phyloP scores from a whole-genome alignment of 2,329 filamentous ascomycete species.

The Didymella sp. region DNA sequence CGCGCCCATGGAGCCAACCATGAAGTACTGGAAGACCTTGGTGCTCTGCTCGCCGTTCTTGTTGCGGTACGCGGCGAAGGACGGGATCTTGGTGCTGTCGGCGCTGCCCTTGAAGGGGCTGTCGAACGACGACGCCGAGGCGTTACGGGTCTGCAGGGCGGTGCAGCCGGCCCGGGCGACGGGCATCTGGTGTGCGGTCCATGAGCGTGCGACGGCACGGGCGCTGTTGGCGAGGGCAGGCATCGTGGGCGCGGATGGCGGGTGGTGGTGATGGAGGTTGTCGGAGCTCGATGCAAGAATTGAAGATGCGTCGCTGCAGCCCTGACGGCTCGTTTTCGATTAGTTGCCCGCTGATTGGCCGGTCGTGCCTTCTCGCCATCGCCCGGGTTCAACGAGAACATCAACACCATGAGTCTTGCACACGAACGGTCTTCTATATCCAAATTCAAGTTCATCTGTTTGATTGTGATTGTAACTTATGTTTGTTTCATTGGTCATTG shows the following conservation, averaged over 20 bases:
- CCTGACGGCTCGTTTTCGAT: slow-evolving; percentile 2
- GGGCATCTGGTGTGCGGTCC: slow-evolving; percentile 56
- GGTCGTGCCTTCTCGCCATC: background rate
- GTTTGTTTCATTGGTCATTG: background rate
- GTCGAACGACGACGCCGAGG: slow-evolving; percentile 56
- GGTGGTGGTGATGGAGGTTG: slow-evolving; percentile 28
- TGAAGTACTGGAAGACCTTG: slow-evolving; percentile 95
- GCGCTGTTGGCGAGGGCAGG: slow-evolving; percentile 57
- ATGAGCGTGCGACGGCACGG: slow-evolving; percentile 56
- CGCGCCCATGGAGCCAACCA: slow-evolving; percentile 95
- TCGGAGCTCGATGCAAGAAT: slow-evolving; percentile 37
- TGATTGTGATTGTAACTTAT: no score
- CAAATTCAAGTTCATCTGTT: background rate
- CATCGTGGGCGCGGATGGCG: slow-evolving; percentile 52
- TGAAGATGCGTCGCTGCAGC: slow-evolving; percentile 13
- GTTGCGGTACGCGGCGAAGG: slow-evolving; percentile 87
- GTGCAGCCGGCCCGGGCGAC: slow-evolving; percentile 55
- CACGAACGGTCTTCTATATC: background rate
- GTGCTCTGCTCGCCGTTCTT: slow-evolving; percentile 72
- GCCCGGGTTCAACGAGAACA: background rate
- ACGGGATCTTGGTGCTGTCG: slow-evolving; percentile 74
- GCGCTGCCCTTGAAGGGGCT: slow-evolving; percentile 63
- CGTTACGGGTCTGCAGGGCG: slow-evolving; percentile 54
- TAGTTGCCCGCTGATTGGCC: slow-evolving; percentile 12
- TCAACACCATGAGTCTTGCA: background rate